phyloP scores from a whole-genome alignment of 2,329 filamentous ascomycete species.

The Xylariaceae sp. region DNA sequence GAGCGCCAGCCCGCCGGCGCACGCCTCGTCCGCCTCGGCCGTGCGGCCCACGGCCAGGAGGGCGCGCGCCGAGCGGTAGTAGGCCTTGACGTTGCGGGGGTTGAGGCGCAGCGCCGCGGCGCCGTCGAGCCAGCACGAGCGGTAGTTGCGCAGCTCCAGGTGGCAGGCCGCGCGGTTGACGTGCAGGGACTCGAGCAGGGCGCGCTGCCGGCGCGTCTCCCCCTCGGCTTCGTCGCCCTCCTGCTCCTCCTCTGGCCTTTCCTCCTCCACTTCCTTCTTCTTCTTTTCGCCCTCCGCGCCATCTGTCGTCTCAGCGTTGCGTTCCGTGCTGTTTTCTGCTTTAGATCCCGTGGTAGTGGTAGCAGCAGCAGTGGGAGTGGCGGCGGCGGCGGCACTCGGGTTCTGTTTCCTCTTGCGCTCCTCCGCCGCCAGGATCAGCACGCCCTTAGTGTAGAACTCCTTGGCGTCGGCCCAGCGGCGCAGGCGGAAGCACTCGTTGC shows the following conservation, averaged over 20 bases:
- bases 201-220: conserved; percentile 42
- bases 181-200: conserved; percentile 67
- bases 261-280: conserved; percentile 32
- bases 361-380: too few species aligned
- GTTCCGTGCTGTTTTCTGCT: conserved; percentile 20
- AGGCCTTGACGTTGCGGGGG: conserved; percentile 76
- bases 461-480: conserved; percentile 74
- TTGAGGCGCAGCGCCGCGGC: conserved; percentile 73
- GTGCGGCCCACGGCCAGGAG: conserved; percentile 73
- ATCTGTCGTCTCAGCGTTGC: too few species aligned
- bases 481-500: conserved; percentile 77
- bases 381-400: too few species aligned
- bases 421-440: conserved; percentile 61
- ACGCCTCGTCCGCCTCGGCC: conserved; percentile 72
- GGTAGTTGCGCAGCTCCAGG: conserved; percentile 80
- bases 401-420: conserved; percentile 44
- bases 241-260: neutral
- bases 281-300: conserved; percentile 17
- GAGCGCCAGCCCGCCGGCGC: conserved; percentile 62
- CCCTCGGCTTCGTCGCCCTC: conserved; percentile 45
- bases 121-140: conserved; percentile 79
- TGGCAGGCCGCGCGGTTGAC: conserved; percentile 88
- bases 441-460: conserved; percentile 87
- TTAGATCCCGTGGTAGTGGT: too few species aligned
- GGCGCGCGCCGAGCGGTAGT: conserved; percentile 75